A percentile compares a stretch with the other conserved stretches of the same genome.
Conservation (phyloP, 352 stramenopile species). For the Pythium insidiosum region DNA sequence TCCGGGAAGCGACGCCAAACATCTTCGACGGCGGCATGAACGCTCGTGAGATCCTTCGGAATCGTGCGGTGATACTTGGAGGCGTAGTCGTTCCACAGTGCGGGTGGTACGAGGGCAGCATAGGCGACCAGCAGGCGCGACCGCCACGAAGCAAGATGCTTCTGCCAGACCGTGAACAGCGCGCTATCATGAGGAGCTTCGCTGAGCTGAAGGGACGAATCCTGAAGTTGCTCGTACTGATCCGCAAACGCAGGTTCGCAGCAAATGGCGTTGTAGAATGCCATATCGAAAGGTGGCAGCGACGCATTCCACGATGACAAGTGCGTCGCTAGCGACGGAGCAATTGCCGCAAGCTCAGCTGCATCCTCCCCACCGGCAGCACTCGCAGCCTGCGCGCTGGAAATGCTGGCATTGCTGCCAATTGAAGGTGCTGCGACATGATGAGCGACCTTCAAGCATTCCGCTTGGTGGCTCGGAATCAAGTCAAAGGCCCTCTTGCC, state of each 20-base stretch:
- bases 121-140: slow-evolving; percentile 60
- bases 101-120: slow-evolving; percentile 51
- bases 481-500: slow-evolving; percentile 59
- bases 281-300: slow-evolving; percentile 63
- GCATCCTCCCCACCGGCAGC: slow-evolving; percentile 58
- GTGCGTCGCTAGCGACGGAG: slow-evolving; percentile 26
- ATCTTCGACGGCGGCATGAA: slow-evolving; percentile 20
- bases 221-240: slow-evolving; percentile 54
- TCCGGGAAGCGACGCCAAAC: slow-evolving; percentile 46
- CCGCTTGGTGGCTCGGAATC: slow-evolving; percentile 41
- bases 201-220: slow-evolving; percentile 36
- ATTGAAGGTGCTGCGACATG: slow-evolving; percentile 46
- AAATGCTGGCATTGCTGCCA: neutral
- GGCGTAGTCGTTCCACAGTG: slow-evolving; percentile 58
- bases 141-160: slow-evolving; percentile 47
- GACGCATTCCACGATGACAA: slow-evolving; percentile 60
- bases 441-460: slow-evolving; percentile 51
- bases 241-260: slow-evolving; percentile 61
- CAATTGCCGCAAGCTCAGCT: slow-evolving; percentile 43
- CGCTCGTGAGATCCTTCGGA: slow-evolving; percentile 33
- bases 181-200: slow-evolving; percentile 22
- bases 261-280: slow-evolving; percentile 71
- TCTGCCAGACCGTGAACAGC: slow-evolving; percentile 41
- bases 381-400: slow-evolving; percentile 8
- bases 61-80: slow-evolving; percentile 41